Conservation (phyloP, 495 filamentous ascomycete species). For the Podospora tetraspora region DNA sequence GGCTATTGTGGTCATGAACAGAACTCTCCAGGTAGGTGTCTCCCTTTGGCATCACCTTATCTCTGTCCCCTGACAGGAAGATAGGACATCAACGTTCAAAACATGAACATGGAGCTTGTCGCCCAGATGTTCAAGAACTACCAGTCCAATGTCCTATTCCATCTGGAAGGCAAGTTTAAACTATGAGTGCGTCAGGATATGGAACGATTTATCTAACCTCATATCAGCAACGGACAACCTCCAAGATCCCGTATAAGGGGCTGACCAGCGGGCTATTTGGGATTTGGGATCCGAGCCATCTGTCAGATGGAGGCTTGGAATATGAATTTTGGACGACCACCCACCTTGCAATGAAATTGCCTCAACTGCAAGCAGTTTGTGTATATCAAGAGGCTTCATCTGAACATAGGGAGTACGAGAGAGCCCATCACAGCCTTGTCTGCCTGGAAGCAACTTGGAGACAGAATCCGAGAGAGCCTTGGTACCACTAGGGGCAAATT, state of each 20-base stretch:
- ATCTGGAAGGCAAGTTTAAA: conserved; percentile 73
- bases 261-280: not conserved
- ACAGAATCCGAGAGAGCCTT: not conserved
- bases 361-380: not conserved
- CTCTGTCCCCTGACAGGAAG: not conserved
- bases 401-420: not conserved
- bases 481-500: not conserved
- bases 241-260: conserved; percentile 64
- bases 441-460: not conserved
- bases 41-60: too few relatives aligned
- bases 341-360: too few relatives aligned
- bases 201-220: conserved; percentile 1
- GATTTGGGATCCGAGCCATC: not conserved
- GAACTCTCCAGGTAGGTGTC: conserved; percentile 67
- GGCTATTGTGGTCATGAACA: conserved; percentile 85
- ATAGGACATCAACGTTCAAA: conserved; percentile 94
- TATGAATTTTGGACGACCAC: not conserved
- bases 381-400: not conserved
- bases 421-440: not conserved
- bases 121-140: conserved; percentile 99
- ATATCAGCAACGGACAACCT: conserved; percentile 73
- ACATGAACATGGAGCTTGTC: conserved; percentile 96
- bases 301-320: not conserved
- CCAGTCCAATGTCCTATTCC: conserved; percentile 94
- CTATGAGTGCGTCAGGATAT: not conserved